These are phyloP conservation scores for Microdochium nivale DNA, from an alignment of 2,329 filamentous ascomycete genomes.

Conservation along the genomic window DNA sequence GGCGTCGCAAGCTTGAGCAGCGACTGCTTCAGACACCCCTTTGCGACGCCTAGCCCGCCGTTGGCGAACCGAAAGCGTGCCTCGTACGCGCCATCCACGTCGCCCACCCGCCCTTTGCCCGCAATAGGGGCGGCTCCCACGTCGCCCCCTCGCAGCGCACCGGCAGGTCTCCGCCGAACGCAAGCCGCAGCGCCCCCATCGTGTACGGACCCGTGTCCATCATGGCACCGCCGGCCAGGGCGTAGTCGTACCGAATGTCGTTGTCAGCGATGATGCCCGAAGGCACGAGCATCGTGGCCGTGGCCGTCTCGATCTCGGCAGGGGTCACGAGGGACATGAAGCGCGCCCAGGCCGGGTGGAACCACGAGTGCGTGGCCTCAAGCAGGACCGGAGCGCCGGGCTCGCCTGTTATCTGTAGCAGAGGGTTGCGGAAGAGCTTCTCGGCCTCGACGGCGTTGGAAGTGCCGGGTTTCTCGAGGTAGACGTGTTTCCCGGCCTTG, in stretches of 20 bases:
- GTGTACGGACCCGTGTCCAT: slow-evolving; percentile 32
- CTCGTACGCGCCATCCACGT: slow-evolving; percentile 13
- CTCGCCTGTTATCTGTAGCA: slow-evolving; percentile 13
- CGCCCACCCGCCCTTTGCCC: background rate
- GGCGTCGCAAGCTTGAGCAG: slow-evolving; percentile 6
- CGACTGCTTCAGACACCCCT: slow-evolving; percentile 15
- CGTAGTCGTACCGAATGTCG: slow-evolving; percentile 22
- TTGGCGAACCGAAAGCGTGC: slow-evolving; percentile 29
- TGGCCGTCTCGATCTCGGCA: slow-evolving; percentile 16
- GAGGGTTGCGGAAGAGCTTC: slow-evolving; percentile 21
- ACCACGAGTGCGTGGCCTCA: slow-evolving; percentile 33
- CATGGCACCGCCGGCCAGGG: slow-evolving; percentile 6
- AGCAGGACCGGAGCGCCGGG: slow-evolving; percentile 25
- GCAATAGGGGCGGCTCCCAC: background rate
- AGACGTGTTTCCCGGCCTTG: slow-evolving; percentile 32
- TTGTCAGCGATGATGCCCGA: slow-evolving; percentile 11
- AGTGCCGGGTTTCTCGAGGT: slow-evolving; percentile 34
- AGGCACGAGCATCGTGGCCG: slow-evolving; percentile 11
- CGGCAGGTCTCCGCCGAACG: slow-evolving; percentile 26
- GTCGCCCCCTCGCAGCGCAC: slow-evolving; percentile 19
- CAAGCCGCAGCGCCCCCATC: slow-evolving; percentile 25
- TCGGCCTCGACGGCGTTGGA: slow-evolving; percentile 27
- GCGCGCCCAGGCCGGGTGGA: slow-evolving; percentile 26
- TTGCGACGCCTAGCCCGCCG: slow-evolving; percentile 23
- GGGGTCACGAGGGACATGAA: slow-evolving; percentile 21